phyloP scores from a whole-genome alignment of 2,329 filamentous ascomycete species.

The Geosmithia putterillii region DNA sequence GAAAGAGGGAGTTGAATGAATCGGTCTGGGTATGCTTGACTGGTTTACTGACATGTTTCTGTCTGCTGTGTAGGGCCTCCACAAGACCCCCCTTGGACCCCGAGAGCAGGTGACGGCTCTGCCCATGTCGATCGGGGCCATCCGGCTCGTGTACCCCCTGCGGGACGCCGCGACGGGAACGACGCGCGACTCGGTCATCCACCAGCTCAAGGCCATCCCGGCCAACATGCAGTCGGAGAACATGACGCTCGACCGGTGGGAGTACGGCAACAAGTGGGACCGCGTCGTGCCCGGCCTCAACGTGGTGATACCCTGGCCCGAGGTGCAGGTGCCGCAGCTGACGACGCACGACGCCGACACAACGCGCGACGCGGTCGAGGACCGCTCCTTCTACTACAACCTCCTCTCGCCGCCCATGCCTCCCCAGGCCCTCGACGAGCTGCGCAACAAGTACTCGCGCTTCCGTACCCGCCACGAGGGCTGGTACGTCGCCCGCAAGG shows the following conservation, averaged over 20 bases:
- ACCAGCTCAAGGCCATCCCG: constrained; percentile 49
- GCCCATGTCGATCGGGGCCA: constrained; percentile 53
- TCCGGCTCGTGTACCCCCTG: constrained; percentile 74
- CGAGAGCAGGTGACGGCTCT: constrained; percentile 8
- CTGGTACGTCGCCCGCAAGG: constrained; percentile 56
- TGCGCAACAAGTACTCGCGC: constrained; percentile 69
- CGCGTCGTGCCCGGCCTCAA: constrained; percentile 60
- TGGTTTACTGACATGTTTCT: background rate
- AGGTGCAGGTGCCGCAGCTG: constrained; percentile 31
- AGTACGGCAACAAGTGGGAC: constrained; percentile 28
- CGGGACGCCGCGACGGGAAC: constrained; percentile 51
- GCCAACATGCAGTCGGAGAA: constrained; percentile 31
- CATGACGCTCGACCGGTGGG: constrained; percentile 27
- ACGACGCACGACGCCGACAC: constrained; percentile 58
- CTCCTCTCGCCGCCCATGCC: constrained; percentile 72
- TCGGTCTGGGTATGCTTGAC: background rate
- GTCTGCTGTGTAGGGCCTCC: background rate
- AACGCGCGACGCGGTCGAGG: constrained; percentile 60
- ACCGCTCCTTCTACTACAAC: constrained; percentile 64
- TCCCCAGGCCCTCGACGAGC: constrained; percentile 64
- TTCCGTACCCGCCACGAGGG: constrained; percentile 73
- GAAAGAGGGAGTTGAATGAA: too few species aligned
- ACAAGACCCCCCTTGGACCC: background rate
- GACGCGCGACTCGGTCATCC: constrained; percentile 64
- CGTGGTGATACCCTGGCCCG: constrained; percentile 67